Base-by-base conservation (phyloP, 495 filamentous ascomycete species). In the Parathielavia appendiculata region DNA sequence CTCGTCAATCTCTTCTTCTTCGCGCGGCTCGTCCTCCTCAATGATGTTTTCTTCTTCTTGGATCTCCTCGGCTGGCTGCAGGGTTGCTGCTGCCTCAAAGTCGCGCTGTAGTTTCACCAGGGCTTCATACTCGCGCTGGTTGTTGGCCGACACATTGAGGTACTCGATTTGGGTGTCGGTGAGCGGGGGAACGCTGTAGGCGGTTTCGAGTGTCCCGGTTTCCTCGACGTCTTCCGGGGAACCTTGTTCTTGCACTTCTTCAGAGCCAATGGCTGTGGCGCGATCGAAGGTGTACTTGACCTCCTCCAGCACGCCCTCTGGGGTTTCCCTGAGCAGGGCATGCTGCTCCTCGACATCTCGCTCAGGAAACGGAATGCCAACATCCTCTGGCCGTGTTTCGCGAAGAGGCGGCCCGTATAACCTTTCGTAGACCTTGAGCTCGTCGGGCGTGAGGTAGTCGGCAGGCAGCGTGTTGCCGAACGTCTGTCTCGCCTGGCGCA, bases 381-480 rank as follows among this genome's bases (percentile, higher is more conserved):
- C 73, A 69, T 89, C 85, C 39, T 81, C 80, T 10, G 78, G 74
- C 34, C 61, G 69, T 8, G 82, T 83, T 41, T 80, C 80, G 50
- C 76, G 76, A 61, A 79, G 68, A 23, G 80, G 90, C 60, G 74
- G 79, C 1, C 92, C 93, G 72, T 91, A 97, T 11, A 96, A 73
- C 57, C 90, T 79, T 56, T 86, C 84, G 66, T 96, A 97, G 2
- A 96, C 65, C 41, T 73, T 72, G 46, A 87, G 85, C 67, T 95
- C 92, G 32, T 85, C 78, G 5, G 78, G 76, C 16, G 81, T 80
- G 45, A 98, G 69, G 56, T 87, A 80, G 16, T 80, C 85, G n/a
- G 84, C 79, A 0, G 93, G 93, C 11, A 97, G 71, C 1, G 77
- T 83, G 61, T 93, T 83, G 43, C 92, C 89, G 69, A 89, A 95